phyloP scores from a whole-genome alignment of 2,329 filamentous ascomycete genomes.

The Verruconis gallopava region DNA sequence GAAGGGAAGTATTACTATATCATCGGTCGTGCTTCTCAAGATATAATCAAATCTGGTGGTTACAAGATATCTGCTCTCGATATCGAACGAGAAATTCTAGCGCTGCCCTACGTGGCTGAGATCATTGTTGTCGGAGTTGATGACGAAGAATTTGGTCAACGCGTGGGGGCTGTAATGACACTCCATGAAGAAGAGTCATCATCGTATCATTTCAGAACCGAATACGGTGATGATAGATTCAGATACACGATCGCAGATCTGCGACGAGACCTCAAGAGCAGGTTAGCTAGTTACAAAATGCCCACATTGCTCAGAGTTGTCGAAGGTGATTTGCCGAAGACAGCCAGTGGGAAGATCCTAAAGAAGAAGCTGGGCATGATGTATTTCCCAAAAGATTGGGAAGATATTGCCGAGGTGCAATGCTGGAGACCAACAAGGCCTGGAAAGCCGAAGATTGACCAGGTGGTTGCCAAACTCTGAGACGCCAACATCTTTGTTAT shows the following conservation, averaged over 20 bases:
- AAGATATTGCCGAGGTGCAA: slow-evolving; percentile 18
- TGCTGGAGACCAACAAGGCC: slow-evolving; percentile 17
- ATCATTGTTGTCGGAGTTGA: slow-evolving; percentile 41
- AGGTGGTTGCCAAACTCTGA: too few relatives aligned
- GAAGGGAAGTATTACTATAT: slow-evolving; percentile 39
- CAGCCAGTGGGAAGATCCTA: slow-evolving; percentile 36
- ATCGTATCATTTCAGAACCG: slow-evolving; percentile 13
- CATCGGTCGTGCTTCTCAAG: slow-evolving; percentile 38
- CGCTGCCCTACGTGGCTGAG: slow-evolving; percentile 36
- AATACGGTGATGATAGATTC: neutral
- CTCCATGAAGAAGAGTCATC: slow-evolving; percentile 23
- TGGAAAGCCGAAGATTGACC: too few relatives aligned
- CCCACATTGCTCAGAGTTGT: slow-evolving; percentile 34
- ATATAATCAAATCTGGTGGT: slow-evolving; percentile 43
- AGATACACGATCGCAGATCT: slow-evolving; percentile 28
- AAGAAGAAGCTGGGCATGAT: slow-evolving; percentile 33
- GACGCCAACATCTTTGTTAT: too few relatives aligned
- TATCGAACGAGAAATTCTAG: slow-evolving; percentile 40
- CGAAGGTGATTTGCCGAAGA: slow-evolving; percentile 35
- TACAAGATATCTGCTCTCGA: slow-evolving; percentile 44
- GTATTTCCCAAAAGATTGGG: slow-evolving; percentile 23
- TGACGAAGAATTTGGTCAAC: slow-evolving; percentile 41
- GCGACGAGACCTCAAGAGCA: slow-evolving; percentile 30
- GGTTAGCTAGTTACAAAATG: slow-evolving; percentile 36
- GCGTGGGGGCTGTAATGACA: slow-evolving; percentile 40